phyloP scores from a whole-genome alignment of 306 rosid species.

The Medicago lupulina region DNA sequence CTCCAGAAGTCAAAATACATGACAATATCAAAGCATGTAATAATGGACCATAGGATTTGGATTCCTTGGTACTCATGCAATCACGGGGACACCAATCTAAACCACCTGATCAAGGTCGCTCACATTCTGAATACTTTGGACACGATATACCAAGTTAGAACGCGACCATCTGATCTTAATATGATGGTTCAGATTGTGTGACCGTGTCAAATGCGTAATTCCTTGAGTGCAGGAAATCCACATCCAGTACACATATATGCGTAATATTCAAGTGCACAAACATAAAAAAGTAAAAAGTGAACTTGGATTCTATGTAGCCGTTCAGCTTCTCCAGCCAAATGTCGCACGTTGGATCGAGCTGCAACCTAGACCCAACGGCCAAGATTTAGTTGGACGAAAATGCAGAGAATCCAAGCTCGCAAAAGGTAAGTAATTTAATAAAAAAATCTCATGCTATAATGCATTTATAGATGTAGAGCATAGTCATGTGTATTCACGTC shows the following conservation, averaged over 20 bases:
- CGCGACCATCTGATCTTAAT: background rate
- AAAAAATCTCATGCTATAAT: no score
- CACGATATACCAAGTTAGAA: background rate
- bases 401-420: no score
- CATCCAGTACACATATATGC: background rate
- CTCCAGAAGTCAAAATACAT: slow-evolving; percentile 15
- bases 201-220: background rate
- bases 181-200: background rate
- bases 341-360: no score
- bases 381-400: no score
- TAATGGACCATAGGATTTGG: background rate
- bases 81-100: background rate
- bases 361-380: no score
- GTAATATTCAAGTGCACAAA: background rate
- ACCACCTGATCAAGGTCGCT: background rate
- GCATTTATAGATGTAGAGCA: background rate
- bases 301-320: no score
- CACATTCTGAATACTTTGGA: background rate
- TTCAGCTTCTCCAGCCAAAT: no score
- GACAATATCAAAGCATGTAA: slow-evolving; percentile 26
- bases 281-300: background rate
- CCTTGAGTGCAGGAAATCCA: background rate
- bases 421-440: no score
- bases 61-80: background rate
- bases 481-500: background rate